Evolutionary conservation across 208 protist genomes (phyloP), one percentile per base, ranked within the genome.

Genomic region (Leishmania mexicana): DNA sequence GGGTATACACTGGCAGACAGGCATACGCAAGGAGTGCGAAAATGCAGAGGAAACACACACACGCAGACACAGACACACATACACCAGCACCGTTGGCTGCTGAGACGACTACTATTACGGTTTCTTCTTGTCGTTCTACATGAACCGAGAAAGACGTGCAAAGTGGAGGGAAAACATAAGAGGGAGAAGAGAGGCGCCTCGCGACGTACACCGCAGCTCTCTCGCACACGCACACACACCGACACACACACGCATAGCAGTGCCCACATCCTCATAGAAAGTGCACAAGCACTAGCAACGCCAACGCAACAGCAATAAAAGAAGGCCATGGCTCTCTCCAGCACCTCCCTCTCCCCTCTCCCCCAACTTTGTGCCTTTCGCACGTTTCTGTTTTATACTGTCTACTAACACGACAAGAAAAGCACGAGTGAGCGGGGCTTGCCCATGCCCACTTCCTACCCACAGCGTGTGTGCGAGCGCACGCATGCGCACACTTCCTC

Each of bases 391-490:
- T 31, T 74, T 53, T 45, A 51, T 74, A 49, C 31, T 51, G 38
- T 54, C 68, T 31, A 74, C 68, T 74, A 74, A 17, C 28, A 49
- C 10, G 49, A 74, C 3, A 74, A 74, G 51, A 35, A 74, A 35
- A 74, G 15, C 35, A 74, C 38, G 38, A 71, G 31, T 24, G 65
- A 47, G 45, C 11, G 68, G 68, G 40, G 45, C 40, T 28, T 13
- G 68, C 42, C 28, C 3, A 42, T n/a, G 0, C 21, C 35, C 38
- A 54, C 68, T 53, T 51, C 24, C 68, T 54, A 53, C 21, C 17
- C 15, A 19, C 68, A 13, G 45, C 17, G 11, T 31, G 42, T 45
- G 15, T 38, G 45, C 49, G 42, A 49, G 45, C 45, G 45, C 45
- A 11, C 4, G 62, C 62, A 40, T 49, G 42, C 19, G 13, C 68